Base-by-base conservation (phyloP, 306 rosid genomes). In the Lagenaria siceraria region DNA sequence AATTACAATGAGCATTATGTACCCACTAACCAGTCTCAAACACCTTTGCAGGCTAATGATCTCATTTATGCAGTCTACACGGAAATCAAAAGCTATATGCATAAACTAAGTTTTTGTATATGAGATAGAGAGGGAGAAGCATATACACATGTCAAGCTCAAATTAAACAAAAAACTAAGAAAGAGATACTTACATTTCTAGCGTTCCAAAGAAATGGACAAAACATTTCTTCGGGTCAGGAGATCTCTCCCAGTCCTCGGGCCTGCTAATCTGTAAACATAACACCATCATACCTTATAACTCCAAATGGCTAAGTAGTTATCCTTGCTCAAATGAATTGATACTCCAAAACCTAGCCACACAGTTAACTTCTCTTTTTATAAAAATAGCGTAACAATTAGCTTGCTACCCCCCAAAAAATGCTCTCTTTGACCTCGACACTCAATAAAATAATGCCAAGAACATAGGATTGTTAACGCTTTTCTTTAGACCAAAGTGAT, bases 151-250 rank as follows among this genome's bases (percentile, higher is more conserved):
- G 21, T 29, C 25, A 61, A 40, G 19, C 55, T 10, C 74, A 68
- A 56, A 60, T 29, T 52, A 51, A 65, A 78, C 42, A 42, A 55
- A 61, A 62, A 77, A 81, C 78, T 56, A 64, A 70, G 64, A 15
- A 12, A 42, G 49, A 82, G 66, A 81, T 14, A 85, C 98, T 88
- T 85, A 96, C 99, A 89, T 92, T 86, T 96, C 98, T 82, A 90
- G 84, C 0, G 99, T 92, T 61, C 94, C 99, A 86, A 90, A 92
- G 71, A 96, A 96, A 61, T 96, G 92, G 81, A 96, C 97, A 84
- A 96, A 96, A 84, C 83, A 83, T 79, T 96, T 92, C 91, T 89
- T 96, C 1, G 99, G 96, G 85, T 92, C 99, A 81, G 91, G 94
- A 77, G 77, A 21, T 78, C 87, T 91, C 78, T 87, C 83, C 96